Evolutionary conservation across 331 rosid genomes (phyloP).

Genomic region (Malus hybrid): DNA sequence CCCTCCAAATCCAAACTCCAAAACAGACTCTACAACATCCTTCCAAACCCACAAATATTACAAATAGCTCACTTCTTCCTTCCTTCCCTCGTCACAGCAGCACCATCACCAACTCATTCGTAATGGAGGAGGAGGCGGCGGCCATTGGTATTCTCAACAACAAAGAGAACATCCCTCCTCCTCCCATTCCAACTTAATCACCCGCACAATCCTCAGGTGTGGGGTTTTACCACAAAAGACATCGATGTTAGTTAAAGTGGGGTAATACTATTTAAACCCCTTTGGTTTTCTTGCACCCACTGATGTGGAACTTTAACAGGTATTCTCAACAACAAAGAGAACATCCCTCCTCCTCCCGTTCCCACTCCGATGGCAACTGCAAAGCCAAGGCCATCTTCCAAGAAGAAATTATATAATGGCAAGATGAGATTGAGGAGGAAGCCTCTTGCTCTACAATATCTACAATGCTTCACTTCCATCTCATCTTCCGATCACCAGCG

Average conservation of each 20-base stretch:
- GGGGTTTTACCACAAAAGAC: no score
- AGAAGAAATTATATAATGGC: slow-evolving; percentile 8
- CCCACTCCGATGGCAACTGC: neutral
- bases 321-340: neutral
- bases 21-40: no score
- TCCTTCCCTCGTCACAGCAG: no score
- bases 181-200: no score
- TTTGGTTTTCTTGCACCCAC: no score
- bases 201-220: no score
- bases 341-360: no score
- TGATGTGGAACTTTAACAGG: neutral
- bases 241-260: no score
- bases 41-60: neutral
- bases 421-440: slow-evolving; percentile 20
- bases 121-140: neutral
- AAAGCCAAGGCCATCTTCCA: neutral
- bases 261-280: no score
- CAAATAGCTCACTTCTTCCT: neutral
- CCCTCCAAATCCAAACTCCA: neutral
- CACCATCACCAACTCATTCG: no score
- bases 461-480: neutral
- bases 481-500: neutral
- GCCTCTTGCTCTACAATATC: slow-evolving; percentile 17
- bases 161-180: no score
- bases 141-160: neutral